Conservation (phyloP, 2,329 filamentous ascomycete species). For the Fusarium torreyae region DNA sequence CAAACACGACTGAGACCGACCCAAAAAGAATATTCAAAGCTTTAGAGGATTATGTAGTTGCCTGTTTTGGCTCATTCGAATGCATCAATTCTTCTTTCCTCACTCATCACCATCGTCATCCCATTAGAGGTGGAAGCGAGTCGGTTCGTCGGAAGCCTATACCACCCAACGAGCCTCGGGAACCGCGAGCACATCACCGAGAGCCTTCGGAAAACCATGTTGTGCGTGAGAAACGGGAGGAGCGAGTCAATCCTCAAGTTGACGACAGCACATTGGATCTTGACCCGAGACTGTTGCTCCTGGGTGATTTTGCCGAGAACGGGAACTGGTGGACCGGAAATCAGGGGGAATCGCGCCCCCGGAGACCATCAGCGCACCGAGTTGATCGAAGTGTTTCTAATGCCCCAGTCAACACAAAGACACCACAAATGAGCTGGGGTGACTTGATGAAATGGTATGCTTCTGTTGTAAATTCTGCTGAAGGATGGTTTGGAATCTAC, state of each 20-base stretch:
- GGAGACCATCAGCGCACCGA: slow-evolving; percentile 36
- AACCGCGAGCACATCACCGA: slow-evolving; percentile 45
- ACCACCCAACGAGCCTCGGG: slow-evolving; percentile 54
- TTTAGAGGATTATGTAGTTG: slow-evolving; percentile 83
- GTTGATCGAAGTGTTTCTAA: slow-evolving; percentile 39
- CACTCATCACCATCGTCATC: slow-evolving; percentile 59
- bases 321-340: slow-evolving; percentile 85
- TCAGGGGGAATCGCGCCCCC: slow-evolving; percentile 56
- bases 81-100: slow-evolving; percentile 85
- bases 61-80: slow-evolving; percentile 77
- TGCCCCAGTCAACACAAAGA: slow-evolving; percentile 53
- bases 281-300: slow-evolving; percentile 80
- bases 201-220: slow-evolving; percentile 58
- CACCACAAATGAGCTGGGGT: slow-evolving; percentile 82
- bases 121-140: slow-evolving; percentile 43
- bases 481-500: slow-evolving; percentile 75
- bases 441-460: slow-evolving; percentile 82
- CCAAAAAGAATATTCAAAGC: slow-evolving; percentile 78
- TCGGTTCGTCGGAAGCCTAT: slow-evolving; percentile 49
- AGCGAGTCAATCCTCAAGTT: slow-evolving; percentile 33
- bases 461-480: slow-evolving; percentile 76
- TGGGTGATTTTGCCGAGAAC: slow-evolving; percentile 85
- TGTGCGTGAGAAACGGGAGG: slow-evolving; percentile 35
- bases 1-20: slow-evolving; percentile 50
- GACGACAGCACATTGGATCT: slow-evolving; percentile 63